Conservation (phyloP, 2,329 filamentous ascomycete genomes). For the Aspergillus sergii region DNA sequence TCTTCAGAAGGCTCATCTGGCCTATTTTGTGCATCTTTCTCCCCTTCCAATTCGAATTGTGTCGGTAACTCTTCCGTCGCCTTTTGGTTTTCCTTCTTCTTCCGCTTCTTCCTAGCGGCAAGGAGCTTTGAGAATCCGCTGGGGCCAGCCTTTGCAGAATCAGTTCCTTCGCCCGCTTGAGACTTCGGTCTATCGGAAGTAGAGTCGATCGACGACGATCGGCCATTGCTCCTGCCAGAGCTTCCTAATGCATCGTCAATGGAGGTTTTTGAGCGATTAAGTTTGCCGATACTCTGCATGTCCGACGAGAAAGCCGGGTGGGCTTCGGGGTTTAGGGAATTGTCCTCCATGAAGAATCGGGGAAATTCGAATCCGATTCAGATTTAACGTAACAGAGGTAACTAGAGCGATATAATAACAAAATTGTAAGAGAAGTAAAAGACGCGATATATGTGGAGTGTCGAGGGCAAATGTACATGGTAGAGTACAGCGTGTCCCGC, state of each 20-base stretch:
- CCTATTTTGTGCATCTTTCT: constrained; percentile 23
- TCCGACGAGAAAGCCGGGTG: constrained; percentile 36
- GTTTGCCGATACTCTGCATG: constrained; percentile 37
- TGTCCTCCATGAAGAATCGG: constrained; percentile 34
- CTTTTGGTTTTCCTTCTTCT: constrained; percentile 39
- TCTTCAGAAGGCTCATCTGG: constrained; percentile 28
- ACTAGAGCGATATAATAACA: neutral
- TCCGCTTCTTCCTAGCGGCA: constrained; percentile 46
- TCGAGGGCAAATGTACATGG: neutral
- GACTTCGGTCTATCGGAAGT: constrained; percentile 41
- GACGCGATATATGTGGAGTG: neutral
- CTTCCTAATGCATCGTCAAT: constrained; percentile 35
- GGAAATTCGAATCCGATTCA: neutral
- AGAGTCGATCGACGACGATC: constrained; percentile 43
- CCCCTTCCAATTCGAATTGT: constrained; percentile 24
- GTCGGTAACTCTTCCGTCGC: constrained; percentile 26
- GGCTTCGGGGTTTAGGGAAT: neutral
- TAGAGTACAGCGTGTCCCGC: neutral
- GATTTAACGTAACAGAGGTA: no score
- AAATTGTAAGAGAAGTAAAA: neutral
- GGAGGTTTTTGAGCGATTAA: constrained; percentile 41
- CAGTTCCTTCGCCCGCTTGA: constrained; percentile 39
- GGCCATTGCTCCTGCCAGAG: constrained; percentile 37
- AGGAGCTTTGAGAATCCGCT: constrained; percentile 58
- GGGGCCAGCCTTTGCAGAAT: constrained; percentile 40